Conservation (phyloP, 805 yeast species). For the Tetrapisispora fleetii region DNA sequence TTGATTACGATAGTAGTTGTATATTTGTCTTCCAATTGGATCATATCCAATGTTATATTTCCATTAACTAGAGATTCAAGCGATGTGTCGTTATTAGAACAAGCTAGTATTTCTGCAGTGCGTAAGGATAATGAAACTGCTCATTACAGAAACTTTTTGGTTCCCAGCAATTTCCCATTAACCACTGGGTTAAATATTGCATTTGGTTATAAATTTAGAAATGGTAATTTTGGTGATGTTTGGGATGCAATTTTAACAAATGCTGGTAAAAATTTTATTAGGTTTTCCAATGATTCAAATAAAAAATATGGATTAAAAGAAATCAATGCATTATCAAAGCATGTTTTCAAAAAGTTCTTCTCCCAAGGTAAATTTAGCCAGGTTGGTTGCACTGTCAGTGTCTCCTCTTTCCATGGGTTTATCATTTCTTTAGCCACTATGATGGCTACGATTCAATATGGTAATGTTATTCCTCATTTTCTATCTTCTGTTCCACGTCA, state of each 20-base stretch:
- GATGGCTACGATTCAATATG: conserved; percentile 27
- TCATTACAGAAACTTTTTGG: conserved; percentile 60
- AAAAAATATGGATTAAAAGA: conserved; percentile 7
- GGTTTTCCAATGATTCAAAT: conserved; percentile 18
- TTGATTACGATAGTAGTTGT: neutral
- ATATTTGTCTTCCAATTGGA: conserved; percentile 1
- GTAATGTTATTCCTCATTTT: conserved; percentile 32
- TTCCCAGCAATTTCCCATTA: conserved; percentile 62
- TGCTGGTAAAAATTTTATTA: conserved; percentile 10
- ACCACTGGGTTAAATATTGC: conserved; percentile 61
- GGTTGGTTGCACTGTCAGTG: conserved; percentile 25
- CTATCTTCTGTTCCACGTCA: conserved; percentile 29
- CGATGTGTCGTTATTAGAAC: conserved; percentile 48
- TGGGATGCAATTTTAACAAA: conserved; percentile 46
- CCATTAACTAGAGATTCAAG: conserved; percentile 41
- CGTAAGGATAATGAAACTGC: conserved; percentile 66
- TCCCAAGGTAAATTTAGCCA: conserved; percentile 6
- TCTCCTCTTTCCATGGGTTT: conserved; percentile 30
- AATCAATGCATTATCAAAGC: conserved; percentile 20
- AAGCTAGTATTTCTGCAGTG: conserved; percentile 55
- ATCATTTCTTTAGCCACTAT: conserved; percentile 37
- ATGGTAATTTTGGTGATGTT: conserved; percentile 66
- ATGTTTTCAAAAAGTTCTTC: conserved; percentile 6
- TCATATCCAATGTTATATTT: neutral
- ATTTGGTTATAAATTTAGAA: conserved; percentile 53